Evolutionary conservation across 257 asterid species (phyloP).

Genomic region (Phtheirospermum japonicum): DNA sequence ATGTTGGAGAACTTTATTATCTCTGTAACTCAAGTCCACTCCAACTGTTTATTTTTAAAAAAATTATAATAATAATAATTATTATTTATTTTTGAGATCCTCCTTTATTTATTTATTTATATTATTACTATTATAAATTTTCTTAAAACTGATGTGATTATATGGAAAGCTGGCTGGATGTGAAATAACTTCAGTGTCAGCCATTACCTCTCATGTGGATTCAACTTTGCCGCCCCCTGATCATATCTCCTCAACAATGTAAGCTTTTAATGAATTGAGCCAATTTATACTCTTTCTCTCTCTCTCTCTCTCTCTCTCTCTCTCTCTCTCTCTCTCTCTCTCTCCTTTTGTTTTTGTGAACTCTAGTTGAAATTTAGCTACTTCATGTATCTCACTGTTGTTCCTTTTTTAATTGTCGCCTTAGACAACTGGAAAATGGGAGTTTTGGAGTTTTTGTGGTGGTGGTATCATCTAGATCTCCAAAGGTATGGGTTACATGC

Average conservation of each 20-base stretch:
- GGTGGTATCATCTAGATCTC: slow-evolving; percentile 90
- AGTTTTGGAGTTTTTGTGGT: slow-evolving; percentile 83
- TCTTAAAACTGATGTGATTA: background rate
- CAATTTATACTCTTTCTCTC: slow-evolving; percentile 11
- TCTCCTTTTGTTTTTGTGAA: no score
- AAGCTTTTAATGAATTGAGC: slow-evolving; percentile 29
- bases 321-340: no score
- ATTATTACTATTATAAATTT: no score
- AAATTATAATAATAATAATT: no score
- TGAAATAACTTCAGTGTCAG: slow-evolving; percentile 74
- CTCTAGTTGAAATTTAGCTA: slow-evolving; percentile 13
- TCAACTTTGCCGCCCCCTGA: slow-evolving; percentile 82
- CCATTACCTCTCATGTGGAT: slow-evolving; percentile 88
- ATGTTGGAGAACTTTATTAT: no score
- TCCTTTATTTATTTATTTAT: no score
- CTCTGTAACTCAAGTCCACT: no score
- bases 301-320: no score
- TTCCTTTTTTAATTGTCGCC: slow-evolving; percentile 23
- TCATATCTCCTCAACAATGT: slow-evolving; percentile 86
- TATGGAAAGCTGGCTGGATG: slow-evolving; percentile 70
- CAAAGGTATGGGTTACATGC: slow-evolving; percentile 58
- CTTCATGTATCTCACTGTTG: slow-evolving; percentile 17
- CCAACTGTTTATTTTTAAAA: no score
- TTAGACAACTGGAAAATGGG: slow-evolving; percentile 84
- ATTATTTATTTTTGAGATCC: no score